Base-by-base conservation (phyloP, 371 early-diverging fungal species). In the Rhizomucor pusillus region DNA sequence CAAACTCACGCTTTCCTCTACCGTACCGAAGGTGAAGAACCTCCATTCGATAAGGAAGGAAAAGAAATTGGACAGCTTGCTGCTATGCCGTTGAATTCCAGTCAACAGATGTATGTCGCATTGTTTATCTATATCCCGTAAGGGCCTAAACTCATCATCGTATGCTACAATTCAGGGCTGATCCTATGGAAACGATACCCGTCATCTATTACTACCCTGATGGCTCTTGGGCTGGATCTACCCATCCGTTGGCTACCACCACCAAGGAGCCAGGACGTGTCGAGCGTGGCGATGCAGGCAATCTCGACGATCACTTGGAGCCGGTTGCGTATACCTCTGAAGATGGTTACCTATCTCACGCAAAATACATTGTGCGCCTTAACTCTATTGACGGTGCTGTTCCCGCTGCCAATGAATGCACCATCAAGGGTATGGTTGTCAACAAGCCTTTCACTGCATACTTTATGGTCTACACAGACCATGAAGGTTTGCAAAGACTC, bases 391-490 rank as follows among this genome's bases (percentile, higher is more conserved):
- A 74, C 25, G 74, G 74, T 33, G 53, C 45, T 6, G 58, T 62
- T 5, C 74, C 74, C 23, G 45, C 67, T 33, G 36, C 67, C 1
- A 62, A 62, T 4, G 33, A 48, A n/a, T 74, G 74, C 54, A 59
- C 54, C 1, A 50, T 24, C n/a, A 74, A 74, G 60, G 74, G 74
- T 18, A 25, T 41, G 19, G 18, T 63, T 16, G 52, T 70, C 16
- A 70, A 54, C 50, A 67, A 70, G 49, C 71, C 74, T 1, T 74
- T 70, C 59, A 64, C 60, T 10, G 70, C 74, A 43, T 74, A 57
- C 52, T 74, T 57, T 43, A 59, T 74, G 66, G 48, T 70, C 19
- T 74, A 70, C 47, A 67, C 71, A 0, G 57, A 70, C 45, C 46
- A 25, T 5, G 55, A 67, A 22, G 74, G 74, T 40, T 5, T 57